Conservation (phyloP, 176 grass and related monocot species). For the Carex cristatella region DNA sequence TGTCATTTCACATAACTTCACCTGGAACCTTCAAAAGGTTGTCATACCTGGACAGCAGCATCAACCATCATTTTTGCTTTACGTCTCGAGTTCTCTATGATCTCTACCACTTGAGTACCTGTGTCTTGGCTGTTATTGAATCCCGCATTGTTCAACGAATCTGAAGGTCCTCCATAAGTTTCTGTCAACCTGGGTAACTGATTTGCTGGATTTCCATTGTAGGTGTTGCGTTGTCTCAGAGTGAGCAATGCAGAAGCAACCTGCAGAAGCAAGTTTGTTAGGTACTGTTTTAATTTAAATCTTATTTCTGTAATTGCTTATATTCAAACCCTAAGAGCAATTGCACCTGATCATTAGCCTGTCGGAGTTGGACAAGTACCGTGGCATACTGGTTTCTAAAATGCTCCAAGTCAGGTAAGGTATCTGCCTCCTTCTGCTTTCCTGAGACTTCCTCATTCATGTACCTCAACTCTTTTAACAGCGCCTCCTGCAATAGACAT, state of each 20-base stretch:
- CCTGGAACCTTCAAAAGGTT: constrained; percentile 1
- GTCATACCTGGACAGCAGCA: constrained; percentile 80
- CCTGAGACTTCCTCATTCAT: constrained; percentile 98
- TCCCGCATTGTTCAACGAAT: constrained; percentile 37
- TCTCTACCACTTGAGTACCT: constrained; percentile 82
- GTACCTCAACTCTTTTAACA: constrained; percentile 85
- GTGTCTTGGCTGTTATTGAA: constrained; percentile 69
- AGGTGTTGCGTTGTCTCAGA: constrained; percentile 84
- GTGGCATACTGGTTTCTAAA: constrained; percentile 90
- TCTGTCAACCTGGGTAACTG: constrained; percentile 48
- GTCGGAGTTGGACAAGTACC: constrained; percentile 88
- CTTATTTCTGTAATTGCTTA: neutral
- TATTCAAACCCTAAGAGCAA: neutral
- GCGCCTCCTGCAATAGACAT: constrained; percentile 55
- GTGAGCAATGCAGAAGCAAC: constrained; percentile 79
- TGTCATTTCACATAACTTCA: neutral
- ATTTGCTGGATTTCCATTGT: constrained; percentile 57
- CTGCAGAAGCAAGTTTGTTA: constrained; percentile 25
- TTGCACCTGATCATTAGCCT: constrained; percentile 81
- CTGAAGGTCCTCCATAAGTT: constrained; percentile 47
- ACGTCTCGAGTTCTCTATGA: constrained; percentile 71
- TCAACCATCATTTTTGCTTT: constrained; percentile 90
- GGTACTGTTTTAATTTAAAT: neutral
- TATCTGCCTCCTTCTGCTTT: constrained; percentile 74
- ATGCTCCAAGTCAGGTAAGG: constrained; percentile 71